These are phyloP conservation scores for Saksenaea oblongispora DNA, from an alignment of 371 early-diverging fungal genomes.

Conservation along the genomic window DNA sequence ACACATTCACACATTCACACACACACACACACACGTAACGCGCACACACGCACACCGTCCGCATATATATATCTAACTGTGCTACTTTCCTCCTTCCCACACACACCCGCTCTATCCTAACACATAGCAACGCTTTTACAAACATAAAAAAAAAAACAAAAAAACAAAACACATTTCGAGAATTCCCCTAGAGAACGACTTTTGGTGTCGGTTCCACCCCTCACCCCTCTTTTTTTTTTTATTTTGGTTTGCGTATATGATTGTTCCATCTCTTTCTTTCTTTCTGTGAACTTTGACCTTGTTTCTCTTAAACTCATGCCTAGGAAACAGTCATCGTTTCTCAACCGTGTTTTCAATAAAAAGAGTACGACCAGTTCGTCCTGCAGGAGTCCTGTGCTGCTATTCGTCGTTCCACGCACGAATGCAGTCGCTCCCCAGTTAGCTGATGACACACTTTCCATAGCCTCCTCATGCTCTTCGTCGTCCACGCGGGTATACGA, in stretches of 20 bases:
- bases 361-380: background rate
- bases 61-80: no score
- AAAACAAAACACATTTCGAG: no score
- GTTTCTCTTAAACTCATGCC: background rate
- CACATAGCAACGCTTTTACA: no score
- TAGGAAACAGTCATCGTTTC: background rate
- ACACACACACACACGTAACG: no score
- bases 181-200: no score
- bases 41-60: no score
- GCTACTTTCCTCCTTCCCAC: no score
- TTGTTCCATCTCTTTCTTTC: background rate
- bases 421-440: background rate
- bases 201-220: background rate
- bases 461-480: background rate
- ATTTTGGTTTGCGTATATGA: background rate
- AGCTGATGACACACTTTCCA: background rate
- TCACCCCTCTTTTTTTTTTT: background rate
- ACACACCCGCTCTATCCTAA: no score
- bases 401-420: background rate
- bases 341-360: constrained; percentile 3
- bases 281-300: background rate
- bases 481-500: background rate
- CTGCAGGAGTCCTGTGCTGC: background rate
- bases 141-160: no score
- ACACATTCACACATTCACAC: no score